Percentiles rank a stretch among this genome's conserved stretches.
phyloP scores from a whole-genome alignment of 805 yeast species.

The Myxozyma udenii region DNA sequence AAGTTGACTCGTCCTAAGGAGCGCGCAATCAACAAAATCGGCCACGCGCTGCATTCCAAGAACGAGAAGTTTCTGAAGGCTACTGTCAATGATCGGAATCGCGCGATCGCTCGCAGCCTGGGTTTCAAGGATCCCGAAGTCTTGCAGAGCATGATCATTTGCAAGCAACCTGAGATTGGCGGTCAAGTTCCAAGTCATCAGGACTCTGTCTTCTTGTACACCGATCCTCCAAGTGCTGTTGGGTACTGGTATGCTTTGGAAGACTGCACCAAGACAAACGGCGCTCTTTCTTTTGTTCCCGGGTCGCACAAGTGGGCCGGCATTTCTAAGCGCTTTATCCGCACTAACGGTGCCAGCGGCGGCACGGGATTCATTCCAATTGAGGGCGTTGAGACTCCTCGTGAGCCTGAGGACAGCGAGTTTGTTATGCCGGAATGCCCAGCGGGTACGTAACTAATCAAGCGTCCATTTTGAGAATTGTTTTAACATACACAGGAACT shows the following conservation, averaged over 20 bases:
- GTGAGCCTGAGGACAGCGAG: conserved; percentile 38
- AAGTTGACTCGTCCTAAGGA: conserved; percentile 51
- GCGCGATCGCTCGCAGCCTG: conserved; percentile 51
- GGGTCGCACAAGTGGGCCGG: conserved; percentile 64
- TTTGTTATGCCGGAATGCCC: conserved; percentile 58
- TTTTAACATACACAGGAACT: conserved; percentile 34
- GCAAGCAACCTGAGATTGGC: conserved; percentile 72
- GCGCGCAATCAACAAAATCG: conserved; percentile 68
- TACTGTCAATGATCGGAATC: conserved; percentile 52
- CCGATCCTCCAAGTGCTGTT: conserved; percentile 65
- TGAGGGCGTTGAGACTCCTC: conserved; percentile 36
- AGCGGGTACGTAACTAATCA: conserved; percentile 47
- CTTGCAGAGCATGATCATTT: conserved; percentile 73
- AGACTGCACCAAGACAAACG: conserved; percentile 63
- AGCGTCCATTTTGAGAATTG: background rate
- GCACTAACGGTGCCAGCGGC: conserved; percentile 45
- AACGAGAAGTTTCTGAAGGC: conserved; percentile 49
- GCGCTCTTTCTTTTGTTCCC: conserved; percentile 66
- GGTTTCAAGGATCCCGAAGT: conserved; percentile 64
- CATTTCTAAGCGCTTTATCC: conserved; percentile 61
- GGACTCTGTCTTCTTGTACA: conserved; percentile 69
- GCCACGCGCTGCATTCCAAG: conserved; percentile 68
- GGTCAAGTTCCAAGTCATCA: conserved; percentile 76
- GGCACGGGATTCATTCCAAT: conserved; percentile 57
- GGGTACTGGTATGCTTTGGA: conserved; percentile 84